These are phyloP conservation scores for Adansonia rubrostipa DNA, from an alignment of 441 rosid species.

Conservation along the genomic window DNA sequence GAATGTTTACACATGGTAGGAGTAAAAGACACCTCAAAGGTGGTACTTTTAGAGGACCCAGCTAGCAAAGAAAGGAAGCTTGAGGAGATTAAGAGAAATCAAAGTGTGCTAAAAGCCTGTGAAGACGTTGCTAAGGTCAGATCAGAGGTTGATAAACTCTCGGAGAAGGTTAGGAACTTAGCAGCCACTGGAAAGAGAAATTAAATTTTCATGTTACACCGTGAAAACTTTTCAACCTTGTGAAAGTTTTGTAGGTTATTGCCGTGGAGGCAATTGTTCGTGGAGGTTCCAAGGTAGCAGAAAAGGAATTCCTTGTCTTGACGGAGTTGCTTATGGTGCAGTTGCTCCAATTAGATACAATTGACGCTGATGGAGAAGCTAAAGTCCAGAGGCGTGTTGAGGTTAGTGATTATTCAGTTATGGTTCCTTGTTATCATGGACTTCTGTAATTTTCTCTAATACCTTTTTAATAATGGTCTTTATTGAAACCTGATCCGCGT, in stretches of 20 bases:
- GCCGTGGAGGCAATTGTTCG: conserved; percentile 44
- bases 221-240: conserved; percentile 10
- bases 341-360: conserved; percentile 60
- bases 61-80: conserved; percentile 61
- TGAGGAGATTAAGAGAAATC: conserved; percentile 45
- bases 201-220: conserved; percentile 19
- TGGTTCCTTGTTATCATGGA: background rate
- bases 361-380: conserved; percentile 61
- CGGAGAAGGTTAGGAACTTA: conserved; percentile 44
- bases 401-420: conserved; percentile 36
- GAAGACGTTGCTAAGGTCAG: conserved; percentile 52
- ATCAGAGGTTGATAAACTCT: conserved; percentile 55
- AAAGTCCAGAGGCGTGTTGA: conserved; percentile 57
- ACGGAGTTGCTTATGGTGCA: conserved; percentile 57
- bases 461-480: background rate
- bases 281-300: conserved; percentile 48
- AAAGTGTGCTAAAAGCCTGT: conserved; percentile 39
- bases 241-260: conserved; percentile 40
- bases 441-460: background rate
- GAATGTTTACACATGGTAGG: conserved; percentile 58
- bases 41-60: conserved; percentile 57
- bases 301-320: conserved; percentile 48
- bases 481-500: background rate
- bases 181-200: background rate
- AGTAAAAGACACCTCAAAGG: conserved; percentile 56